These are phyloP conservation scores for Ceratocystis papillata DNA, from an alignment of 2,329 filamentous ascomycete genomes.

Conservation along the genomic window DNA sequence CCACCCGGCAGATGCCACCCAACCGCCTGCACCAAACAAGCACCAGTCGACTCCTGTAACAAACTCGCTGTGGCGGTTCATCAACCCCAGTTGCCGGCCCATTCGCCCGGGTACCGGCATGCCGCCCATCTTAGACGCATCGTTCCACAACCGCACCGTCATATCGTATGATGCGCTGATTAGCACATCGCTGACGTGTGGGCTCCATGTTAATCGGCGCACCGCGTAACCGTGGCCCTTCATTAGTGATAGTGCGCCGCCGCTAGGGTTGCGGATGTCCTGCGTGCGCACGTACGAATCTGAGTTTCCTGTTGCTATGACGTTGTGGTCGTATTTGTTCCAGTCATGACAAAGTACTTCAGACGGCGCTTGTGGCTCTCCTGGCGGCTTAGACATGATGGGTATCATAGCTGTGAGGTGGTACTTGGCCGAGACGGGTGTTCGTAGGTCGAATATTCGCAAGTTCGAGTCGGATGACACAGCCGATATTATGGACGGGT, in stretches of 20 bases:
- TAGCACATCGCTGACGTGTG: constrained; percentile 79
- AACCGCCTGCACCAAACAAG: constrained; percentile 85
- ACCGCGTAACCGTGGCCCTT: constrained; percentile 87
- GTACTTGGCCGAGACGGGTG: constrained; percentile 73
- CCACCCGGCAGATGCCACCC: constrained; percentile 92
- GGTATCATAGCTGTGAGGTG: constrained; percentile 75
- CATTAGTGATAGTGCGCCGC: constrained; percentile 62
- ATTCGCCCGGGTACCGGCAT: constrained; percentile 32
- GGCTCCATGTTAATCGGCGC: constrained; percentile 77
- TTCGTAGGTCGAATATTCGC: constrained; percentile 82
- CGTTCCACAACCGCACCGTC: constrained; percentile 90
- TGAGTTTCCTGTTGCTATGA: constrained; percentile 81
- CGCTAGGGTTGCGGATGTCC: constrained; percentile 67
- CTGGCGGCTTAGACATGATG: constrained; percentile 36
- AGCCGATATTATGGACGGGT: constrained; percentile 71
- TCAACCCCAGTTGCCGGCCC: constrained; percentile 67
- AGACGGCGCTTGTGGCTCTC: constrained; percentile 45
- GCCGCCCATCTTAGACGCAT: constrained; percentile 42
- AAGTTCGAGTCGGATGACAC: constrained; percentile 84
- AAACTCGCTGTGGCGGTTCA: constrained; percentile 93
- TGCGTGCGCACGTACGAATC: constrained; percentile 81
- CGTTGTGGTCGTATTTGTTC: constrained; percentile 88
- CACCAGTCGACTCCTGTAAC: constrained; percentile 97
- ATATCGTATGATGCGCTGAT: constrained; percentile 94
- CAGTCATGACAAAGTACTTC: constrained; percentile 94